Evolutionary conservation across 1,284 basidiomycete genomes (phyloP).

Genomic region (Caloboletus firmus): DNA sequence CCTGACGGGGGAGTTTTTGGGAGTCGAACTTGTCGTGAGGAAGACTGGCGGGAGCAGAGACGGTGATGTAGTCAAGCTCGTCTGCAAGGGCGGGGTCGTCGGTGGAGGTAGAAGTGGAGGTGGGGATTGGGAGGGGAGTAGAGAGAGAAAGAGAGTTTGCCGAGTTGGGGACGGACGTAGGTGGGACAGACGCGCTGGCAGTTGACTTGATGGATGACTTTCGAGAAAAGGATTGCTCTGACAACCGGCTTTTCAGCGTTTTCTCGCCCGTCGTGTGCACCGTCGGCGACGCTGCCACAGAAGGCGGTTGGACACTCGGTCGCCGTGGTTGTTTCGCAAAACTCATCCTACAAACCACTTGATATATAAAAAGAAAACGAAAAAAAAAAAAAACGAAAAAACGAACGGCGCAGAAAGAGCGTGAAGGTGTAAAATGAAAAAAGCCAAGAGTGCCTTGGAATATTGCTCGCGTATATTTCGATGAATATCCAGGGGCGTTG

Average conservation of each 20-base stretch:
- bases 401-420: not conserved
- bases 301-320: conserved; percentile 30
- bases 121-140: conserved; percentile 15
- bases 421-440: not conserved
- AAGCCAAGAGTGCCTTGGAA: not conserved
- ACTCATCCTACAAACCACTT: conserved; percentile 13
- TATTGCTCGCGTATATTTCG: not conserved
- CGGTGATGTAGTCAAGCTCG: conserved; percentile 71
- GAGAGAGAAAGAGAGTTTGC: conserved; percentile 6
- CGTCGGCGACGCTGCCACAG: conserved; percentile 31
- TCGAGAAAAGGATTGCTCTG: conserved; percentile 24
- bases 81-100: conserved; percentile 48
- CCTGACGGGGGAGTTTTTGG: conserved; percentile 10
- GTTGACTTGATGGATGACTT: conserved; percentile 12
- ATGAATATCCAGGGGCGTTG: not conserved
- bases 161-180: conserved; percentile 1
- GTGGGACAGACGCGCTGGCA: conserved; percentile 4
- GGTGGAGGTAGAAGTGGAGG: conserved; percentile 30
- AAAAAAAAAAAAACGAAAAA: too few relatives aligned
- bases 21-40: conserved; percentile 11
- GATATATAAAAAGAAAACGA: not conserved
- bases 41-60: conserved; percentile 35
- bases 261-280: conserved; percentile 5
- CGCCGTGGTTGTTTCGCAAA: conserved; percentile 16
- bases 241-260: conserved; percentile 17